Evolutionary conservation across 305 asterid genomes (phyloP).

Genomic region (Ilex paraguariensis): DNA sequence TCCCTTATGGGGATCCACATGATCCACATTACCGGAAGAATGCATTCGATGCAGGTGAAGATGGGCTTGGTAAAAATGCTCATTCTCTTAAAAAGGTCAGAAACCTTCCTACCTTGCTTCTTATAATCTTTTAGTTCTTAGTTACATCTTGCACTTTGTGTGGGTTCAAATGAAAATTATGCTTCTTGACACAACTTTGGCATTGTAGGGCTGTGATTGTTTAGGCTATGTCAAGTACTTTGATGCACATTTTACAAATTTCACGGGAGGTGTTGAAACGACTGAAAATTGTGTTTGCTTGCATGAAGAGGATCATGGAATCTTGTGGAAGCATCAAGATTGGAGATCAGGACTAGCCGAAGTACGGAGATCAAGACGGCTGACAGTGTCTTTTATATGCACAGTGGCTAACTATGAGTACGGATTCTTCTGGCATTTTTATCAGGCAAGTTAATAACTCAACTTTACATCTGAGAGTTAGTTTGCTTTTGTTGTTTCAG

Average conservation of each 20-base stretch:
- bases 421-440: conserved; percentile 30
- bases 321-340: conserved; percentile 32
- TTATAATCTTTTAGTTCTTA: not conserved
- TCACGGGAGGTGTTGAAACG: conserved; percentile 29
- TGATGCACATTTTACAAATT: conserved; percentile 29
- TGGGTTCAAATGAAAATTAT: not conserved
- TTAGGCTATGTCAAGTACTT: conserved; percentile 25
- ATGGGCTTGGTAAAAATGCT: conserved; percentile 30
- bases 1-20: conserved; percentile 32
- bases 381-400: conserved; percentile 27
- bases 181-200: not conserved
- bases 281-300: conserved; percentile 30
- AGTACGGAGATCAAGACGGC: conserved; percentile 27
- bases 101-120: not conserved
- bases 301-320: conserved; percentile 34
- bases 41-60: conserved; percentile 36
- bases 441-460: conserved; percentile 18
- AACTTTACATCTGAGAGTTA: conserved; percentile 2
- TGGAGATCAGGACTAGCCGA: conserved; percentile 34
- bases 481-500: conserved; percentile 1
- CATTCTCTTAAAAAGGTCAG: conserved; percentile 28
- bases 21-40: conserved; percentile 32
- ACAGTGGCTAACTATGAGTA: conserved; percentile 32
- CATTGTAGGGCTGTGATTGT: conserved; percentile 29
- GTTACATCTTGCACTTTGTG: not conserved